Evolutionary conservation across 1,139 yeast genomes (phyloP), one percentile per base, ranked within the genome.

Genomic region (Insectozyma bohioensis): DNA sequence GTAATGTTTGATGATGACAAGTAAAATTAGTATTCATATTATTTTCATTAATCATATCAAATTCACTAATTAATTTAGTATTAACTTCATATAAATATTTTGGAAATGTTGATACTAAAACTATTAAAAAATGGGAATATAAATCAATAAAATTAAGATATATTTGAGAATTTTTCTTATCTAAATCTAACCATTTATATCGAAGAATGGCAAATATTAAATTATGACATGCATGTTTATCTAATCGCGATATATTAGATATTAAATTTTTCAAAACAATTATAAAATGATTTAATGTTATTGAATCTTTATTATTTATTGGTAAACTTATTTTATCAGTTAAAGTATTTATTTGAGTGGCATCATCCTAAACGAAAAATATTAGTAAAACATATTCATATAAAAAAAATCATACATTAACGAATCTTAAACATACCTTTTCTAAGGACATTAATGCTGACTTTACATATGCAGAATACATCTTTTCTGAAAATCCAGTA

Each of bases 71-170:
- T 22, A 90, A 59, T 43, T 77, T 74, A 42, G 71, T 65, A 12
- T 85, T 78, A n/a, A 90, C 87, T 40, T 85, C 94, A 43, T 75
- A 75, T 75, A 94, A 79, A 84, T 95, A 90, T 56, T 81, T 85
- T 6, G 97, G 97, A 40, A 82, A 71, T 25, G 94, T 84, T 5
- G 95, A 83, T 24, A 90, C 87, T 37, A 92, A 67, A 18, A 88
- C 86, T 29, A 79, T 72, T 35, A 86, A 62, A 56, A 92, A 92
- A 33, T 80, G 81, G 28, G 84, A 73, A 45, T 68, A 67, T 67
- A 84, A 41, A 60, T 72, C 54, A 56, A 63, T 39, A 71, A 70
- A 61, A 66, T 63, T 29, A 42, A 42, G 13, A 52, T 50, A 36
- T 56, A 63, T 33, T n/a, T 51, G 38, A 42, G 42, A 41, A 42